phyloP scores from a whole-genome alignment of 2,329 filamentous ascomycete genomes.

The Sarocladiaceae sp. region DNA sequence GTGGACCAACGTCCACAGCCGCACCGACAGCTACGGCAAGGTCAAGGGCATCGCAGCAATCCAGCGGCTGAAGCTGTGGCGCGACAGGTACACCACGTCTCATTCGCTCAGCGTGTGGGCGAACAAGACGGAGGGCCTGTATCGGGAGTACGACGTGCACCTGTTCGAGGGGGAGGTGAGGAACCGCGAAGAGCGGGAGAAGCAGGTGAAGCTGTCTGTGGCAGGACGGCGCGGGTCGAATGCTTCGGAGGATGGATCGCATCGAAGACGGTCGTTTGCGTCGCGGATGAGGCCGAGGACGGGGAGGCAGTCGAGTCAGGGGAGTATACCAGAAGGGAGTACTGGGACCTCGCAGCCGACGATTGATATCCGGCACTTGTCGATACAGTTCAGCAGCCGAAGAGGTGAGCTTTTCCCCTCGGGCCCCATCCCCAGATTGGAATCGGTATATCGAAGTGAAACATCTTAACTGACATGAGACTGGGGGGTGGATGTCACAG shows the following conservation, averaged over 20 bases:
- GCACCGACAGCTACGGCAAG: conserved; percentile 44
- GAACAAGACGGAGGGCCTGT: conserved; percentile 37
- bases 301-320: conserved; percentile 11
- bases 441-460: no score
- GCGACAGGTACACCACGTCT: conserved; percentile 39
- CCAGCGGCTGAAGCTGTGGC: conserved; percentile 47
- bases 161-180: conserved; percentile 41
- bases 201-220: conserved; percentile 37
- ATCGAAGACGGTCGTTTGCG: conserved; percentile 36
- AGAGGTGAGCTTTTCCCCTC: conserved; percentile 31
- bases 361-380: conserved; percentile 41
- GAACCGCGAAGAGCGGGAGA: conserved; percentile 38
- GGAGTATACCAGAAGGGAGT: conserved; percentile 1
- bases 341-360: conserved; percentile 14
- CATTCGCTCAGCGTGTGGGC: conserved; percentile 43
- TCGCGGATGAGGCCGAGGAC: conserved; percentile 34
- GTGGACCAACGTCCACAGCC: conserved; percentile 43
- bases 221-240: conserved; percentile 32
- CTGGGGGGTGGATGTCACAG: conserved; percentile 18
- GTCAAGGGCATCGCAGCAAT: conserved; percentile 45
- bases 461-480: neutral
- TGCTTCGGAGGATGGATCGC: conserved; percentile 28
- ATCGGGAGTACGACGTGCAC: conserved; percentile 42
- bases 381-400: conserved; percentile 42
- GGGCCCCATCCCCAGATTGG: no score